Evolutionary conservation across 495 filamentous ascomycete species (phyloP).

Genomic region (Neurospora hispaniola): DNA sequence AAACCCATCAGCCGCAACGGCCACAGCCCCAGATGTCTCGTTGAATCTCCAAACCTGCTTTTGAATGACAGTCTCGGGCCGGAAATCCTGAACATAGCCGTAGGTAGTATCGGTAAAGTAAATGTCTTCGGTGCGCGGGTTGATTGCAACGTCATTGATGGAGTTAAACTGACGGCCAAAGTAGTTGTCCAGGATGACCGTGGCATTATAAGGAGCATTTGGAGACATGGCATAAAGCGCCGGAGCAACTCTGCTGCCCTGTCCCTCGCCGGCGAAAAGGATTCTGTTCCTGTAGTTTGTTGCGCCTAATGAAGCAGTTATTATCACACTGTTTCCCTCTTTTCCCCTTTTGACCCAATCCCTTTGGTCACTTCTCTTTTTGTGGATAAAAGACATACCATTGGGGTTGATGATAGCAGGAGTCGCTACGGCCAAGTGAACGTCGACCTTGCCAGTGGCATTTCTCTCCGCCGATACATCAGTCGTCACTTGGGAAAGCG

Average conservation of each 20-base stretch:
- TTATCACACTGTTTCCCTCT: not conserved
- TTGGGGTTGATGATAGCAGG: constrained; percentile 40
- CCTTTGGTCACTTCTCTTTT: not conserved
- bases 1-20: constrained; percentile 46
- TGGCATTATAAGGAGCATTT: constrained; percentile 37
- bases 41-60: constrained; percentile 48
- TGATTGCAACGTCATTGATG: constrained; percentile 46
- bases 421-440: constrained; percentile 25
- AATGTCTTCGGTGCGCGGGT: constrained; percentile 40
- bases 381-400: constrained; percentile 18
- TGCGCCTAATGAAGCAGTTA: constrained; percentile 22
- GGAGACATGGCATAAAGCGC: constrained; percentile 38
- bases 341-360: not conserved
- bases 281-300: constrained; percentile 38
- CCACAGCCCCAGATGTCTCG: constrained; percentile 34
- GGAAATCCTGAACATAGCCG: constrained; percentile 47
- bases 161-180: constrained; percentile 51
- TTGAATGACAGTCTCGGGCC: constrained; percentile 39
- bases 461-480: constrained; percentile 28
- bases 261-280: constrained; percentile 37
- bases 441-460: constrained; percentile 30
- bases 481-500: constrained; percentile 27
- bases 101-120: constrained; percentile 60
- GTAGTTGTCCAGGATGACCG: constrained; percentile 42
- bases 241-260: constrained; percentile 32